phyloP scores from a whole-genome alignment of 371 early-diverging fungal genomes.

The Conidiobolus incongruus region DNA sequence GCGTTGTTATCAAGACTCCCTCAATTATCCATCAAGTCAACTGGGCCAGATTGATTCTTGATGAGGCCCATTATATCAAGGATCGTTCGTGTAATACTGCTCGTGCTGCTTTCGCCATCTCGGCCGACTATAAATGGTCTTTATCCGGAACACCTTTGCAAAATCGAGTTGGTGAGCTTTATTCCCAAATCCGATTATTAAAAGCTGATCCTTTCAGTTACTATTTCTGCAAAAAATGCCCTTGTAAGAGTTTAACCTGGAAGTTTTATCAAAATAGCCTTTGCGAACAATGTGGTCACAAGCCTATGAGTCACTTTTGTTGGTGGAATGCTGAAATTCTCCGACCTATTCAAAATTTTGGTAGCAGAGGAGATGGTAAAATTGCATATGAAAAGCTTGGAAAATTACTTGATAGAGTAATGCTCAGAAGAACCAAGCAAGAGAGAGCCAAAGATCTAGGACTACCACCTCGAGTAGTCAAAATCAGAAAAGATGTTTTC shows the following conservation, averaged over 20 bases:
- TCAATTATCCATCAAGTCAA: constrained; percentile 46
- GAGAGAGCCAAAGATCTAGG: constrained; percentile 83
- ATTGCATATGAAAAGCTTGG: constrained; percentile 54
- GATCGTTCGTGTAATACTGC: constrained; percentile 81
- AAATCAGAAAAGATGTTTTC: constrained; percentile 61
- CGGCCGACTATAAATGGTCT: constrained; percentile 57
- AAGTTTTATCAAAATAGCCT: constrained; percentile 24
- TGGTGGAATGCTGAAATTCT: constrained; percentile 94
- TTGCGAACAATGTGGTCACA: constrained; percentile 61
- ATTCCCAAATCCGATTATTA: constrained; percentile 81
- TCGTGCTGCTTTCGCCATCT: constrained; percentile 61
- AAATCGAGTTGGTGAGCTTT: constrained; percentile 92
- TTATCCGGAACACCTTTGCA: constrained; percentile 95
- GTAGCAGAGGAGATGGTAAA: constrained; percentile 37
- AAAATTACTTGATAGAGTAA: constrained; percentile 59
- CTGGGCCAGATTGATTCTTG: constrained; percentile 77
- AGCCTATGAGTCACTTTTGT: constrained; percentile 59
- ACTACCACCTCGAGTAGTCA: constrained; percentile 68
- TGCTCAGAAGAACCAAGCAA: constrained; percentile 84
- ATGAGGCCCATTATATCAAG: constrained; percentile 85
- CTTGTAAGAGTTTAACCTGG: constrained; percentile 67
- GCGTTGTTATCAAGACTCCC: constrained; percentile 27
- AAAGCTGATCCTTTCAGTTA: constrained; percentile 19
- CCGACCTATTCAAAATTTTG: constrained; percentile 73
- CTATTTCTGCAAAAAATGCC: constrained; percentile 76